Base-by-base conservation (phyloP, 208 protist species). In the Trypanosoma boissoni region DNA sequence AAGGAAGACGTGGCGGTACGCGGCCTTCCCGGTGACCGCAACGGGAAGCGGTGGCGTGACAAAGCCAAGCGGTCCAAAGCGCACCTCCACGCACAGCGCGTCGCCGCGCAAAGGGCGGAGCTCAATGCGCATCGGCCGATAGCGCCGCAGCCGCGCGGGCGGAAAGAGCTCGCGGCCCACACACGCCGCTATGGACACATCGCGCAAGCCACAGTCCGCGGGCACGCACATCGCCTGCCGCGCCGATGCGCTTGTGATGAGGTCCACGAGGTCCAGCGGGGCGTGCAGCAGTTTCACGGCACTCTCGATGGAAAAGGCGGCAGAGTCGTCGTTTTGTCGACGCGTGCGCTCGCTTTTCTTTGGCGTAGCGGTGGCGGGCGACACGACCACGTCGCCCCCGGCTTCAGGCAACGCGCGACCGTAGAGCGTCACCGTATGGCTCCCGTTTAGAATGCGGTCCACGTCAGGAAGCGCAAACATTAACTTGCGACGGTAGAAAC, bases 101-200 rank as follows among this genome's bases (percentile, higher is more conserved):
- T 52, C 48, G 4, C n/a, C 59, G 16, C 16, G 36, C 39, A 76
- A 49, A 5, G 70, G 56, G 43, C 42, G 42, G 23, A 76, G 7
- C 23, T 66, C 63, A 58, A 76, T 63, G 20, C 58, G 61, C 20
- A 83, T 41, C 9, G 76, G 76, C 2, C 76, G 58, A 32, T 66
- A 78, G 41, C 60, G 66, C 29, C 45, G 37, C 7, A 76, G 36
- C 26, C 65, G 45, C 12, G 23, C 41, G 0, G 49, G 56, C 26
- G 65, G 39, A 27, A 74, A 42, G 49, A 83, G 57, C 14, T 61
- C 55, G 9, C 29, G 53, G 26, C 71, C 67, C 20, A 39, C 58
- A 42, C 56, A 41, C 58, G 58, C n/a, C 31, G 63, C 64, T n/a
- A 71, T 16, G 20, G 31, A 6, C 27, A 54, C 63, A 46, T 63